phyloP scores from a whole-genome alignment of 192 early-diverging fungal species.

The Podila horticola region DNA sequence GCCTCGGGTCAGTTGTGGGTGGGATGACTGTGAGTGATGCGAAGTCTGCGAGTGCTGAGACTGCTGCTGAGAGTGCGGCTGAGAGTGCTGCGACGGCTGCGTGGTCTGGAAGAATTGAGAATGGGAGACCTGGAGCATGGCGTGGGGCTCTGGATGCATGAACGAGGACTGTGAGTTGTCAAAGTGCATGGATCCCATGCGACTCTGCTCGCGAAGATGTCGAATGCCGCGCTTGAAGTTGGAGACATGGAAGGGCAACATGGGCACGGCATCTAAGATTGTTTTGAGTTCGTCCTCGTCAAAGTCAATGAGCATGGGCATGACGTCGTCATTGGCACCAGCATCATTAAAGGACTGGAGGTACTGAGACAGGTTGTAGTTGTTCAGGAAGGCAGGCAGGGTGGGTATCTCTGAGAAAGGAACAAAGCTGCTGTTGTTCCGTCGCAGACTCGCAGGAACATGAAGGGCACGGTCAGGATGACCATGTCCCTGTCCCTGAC shows the following conservation, averaged over 20 bases:
- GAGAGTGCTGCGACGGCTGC: not conserved
- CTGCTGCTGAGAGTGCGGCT: constrained; percentile 12
- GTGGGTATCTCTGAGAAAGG: constrained; percentile 49
- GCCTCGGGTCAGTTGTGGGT: constrained; percentile 22
- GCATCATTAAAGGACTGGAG: constrained; percentile 54
- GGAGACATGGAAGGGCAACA: constrained; percentile 65
- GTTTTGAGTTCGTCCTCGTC: constrained; percentile 63
- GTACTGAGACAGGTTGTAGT: constrained; percentile 62
- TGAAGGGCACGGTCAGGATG: constrained; percentile 4
- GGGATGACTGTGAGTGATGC: constrained; percentile 24
- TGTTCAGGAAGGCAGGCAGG: constrained; percentile 57
- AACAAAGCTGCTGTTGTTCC: constrained; percentile 46
- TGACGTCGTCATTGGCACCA: constrained; percentile 59
- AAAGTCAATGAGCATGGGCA: constrained; percentile 59
- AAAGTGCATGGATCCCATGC: constrained; percentile 41
- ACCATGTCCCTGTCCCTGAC: not conserved
- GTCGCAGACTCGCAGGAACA: constrained; percentile 25
- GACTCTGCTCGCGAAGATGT: constrained; percentile 46
- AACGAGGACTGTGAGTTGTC: constrained; percentile 28
- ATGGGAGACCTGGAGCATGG: constrained; percentile 26
- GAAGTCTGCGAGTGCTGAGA: constrained; percentile 39
- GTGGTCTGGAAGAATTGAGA: constrained; percentile 35
- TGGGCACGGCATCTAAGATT: constrained; percentile 53
- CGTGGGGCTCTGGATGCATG: constrained; percentile 36
- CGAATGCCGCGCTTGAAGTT: constrained; percentile 61